Evolutionary conservation across 129 eudicot species (phyloP).

Genomic region (carrot (Daucus carota)): DNA sequence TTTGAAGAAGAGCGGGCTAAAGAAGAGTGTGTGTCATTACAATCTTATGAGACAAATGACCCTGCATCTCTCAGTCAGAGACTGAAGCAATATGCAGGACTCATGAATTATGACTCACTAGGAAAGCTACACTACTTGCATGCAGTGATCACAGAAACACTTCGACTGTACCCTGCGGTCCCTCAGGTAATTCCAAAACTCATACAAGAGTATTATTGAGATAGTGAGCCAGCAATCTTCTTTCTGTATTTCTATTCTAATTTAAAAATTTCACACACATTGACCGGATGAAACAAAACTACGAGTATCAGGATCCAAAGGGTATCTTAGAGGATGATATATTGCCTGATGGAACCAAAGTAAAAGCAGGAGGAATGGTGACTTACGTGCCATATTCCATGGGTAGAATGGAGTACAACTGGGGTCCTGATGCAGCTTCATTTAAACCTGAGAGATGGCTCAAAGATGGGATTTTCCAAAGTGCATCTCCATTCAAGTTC

Average conservation of each 20-base stretch:
- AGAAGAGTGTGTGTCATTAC: constrained; percentile 44
- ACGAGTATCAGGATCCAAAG: constrained; percentile 63
- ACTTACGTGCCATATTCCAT: constrained; percentile 93
- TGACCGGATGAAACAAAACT: neutral
- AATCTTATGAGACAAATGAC: constrained; percentile 37
- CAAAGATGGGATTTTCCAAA: constrained; percentile 78
- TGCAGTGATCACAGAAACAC: constrained; percentile 93
- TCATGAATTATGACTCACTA: constrained; percentile 66
- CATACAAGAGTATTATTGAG: neutral
- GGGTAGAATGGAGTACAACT: constrained; percentile 98
- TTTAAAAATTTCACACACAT: neutral
- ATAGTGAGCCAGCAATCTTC: neutral
- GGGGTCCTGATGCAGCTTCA: constrained; percentile 89
- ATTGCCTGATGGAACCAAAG: constrained; percentile 89
- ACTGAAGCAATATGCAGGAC: constrained; percentile 58
- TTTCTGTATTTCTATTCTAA: neutral
- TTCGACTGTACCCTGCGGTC: constrained; percentile 85
- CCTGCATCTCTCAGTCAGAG: constrained; percentile 51
- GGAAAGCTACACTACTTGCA: constrained; percentile 77
- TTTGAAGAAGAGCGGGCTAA: constrained; percentile 52
- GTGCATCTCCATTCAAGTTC: constrained; percentile 87
- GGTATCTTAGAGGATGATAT: constrained; percentile 80
- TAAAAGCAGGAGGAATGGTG: constrained; percentile 98
- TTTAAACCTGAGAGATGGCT: constrained; percentile 96
- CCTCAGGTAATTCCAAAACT: constrained; percentile 58